Percentiles rank a stretch among this genome's conserved stretches.
Evolutionary conservation across 768 basidiomycete genomes (phyloP).

Genomic region (Tephrocybe sp.): DNA sequence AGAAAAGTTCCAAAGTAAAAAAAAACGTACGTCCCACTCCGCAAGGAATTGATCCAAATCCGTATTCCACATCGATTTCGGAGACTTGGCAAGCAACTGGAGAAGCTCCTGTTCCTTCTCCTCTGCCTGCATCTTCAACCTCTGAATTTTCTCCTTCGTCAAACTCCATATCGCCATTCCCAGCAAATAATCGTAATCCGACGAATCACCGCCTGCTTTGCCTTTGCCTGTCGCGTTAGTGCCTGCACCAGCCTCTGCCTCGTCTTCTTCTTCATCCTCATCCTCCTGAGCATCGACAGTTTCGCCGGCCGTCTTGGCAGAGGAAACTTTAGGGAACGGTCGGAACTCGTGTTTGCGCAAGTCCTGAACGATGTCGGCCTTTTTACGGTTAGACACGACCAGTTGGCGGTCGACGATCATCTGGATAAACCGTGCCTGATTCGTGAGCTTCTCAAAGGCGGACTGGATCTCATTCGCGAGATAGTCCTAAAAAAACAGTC

Average conservation of each 20-base stretch:
- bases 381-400: slow-evolving; percentile 84
- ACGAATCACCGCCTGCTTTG: slow-evolving; percentile 34
- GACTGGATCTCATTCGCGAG: slow-evolving; percentile 80
- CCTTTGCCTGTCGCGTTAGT: slow-evolving; percentile 16
- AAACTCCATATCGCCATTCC: slow-evolving; percentile 95
- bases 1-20: neutral
- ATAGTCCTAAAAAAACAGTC: slow-evolving; percentile 57
- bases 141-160: slow-evolving; percentile 95
- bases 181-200: slow-evolving; percentile 91
- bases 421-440: slow-evolving; percentile 95
- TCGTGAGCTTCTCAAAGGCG: slow-evolving; percentile 81
- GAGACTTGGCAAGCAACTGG: slow-evolving; percentile 71
- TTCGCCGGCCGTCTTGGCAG: slow-evolving; percentile 69
- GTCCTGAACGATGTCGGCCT: slow-evolving; percentile 81
- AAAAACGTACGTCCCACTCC: slow-evolving; percentile 76
- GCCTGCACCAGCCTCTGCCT: slow-evolving; percentile 40
- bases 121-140: slow-evolving; percentile 73
- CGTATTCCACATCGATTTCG: slow-evolving; percentile 84
- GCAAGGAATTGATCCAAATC: slow-evolving; percentile 84
- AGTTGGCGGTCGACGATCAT: slow-evolving; percentile 92
- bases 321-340: slow-evolving; percentile 83
- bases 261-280: slow-evolving; percentile 51
- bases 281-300: slow-evolving; percentile 56
- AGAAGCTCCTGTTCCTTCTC: slow-evolving; percentile 85
- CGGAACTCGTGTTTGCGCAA: slow-evolving; percentile 82